A percentile compares a stretch with the other conserved stretches of the same genome.
Evolutionary conservation across 805 yeast species (phyloP).

Genomic region (Metschnikowia amazonensis): DNA sequence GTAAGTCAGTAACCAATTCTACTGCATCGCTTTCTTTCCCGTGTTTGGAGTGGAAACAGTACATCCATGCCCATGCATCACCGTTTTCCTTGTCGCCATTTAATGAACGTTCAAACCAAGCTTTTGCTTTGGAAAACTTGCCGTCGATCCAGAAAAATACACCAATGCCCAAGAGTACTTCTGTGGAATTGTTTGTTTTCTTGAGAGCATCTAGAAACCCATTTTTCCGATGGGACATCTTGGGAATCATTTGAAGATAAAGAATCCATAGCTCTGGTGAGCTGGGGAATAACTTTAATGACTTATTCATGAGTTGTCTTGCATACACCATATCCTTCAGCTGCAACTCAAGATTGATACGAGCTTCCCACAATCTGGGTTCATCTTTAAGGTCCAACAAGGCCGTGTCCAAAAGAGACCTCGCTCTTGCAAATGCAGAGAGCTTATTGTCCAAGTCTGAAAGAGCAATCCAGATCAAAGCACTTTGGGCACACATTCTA

Average conservation of each 20-base stretch:
- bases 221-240: slow-evolving; percentile 51
- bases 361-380: slow-evolving; percentile 56
- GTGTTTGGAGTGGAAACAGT: slow-evolving; percentile 19
- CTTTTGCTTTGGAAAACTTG: slow-evolving; percentile 56
- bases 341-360: slow-evolving; percentile 54
- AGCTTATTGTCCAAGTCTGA: slow-evolving; percentile 42
- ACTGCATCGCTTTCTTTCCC: slow-evolving; percentile 8
- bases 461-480: slow-evolving; percentile 52
- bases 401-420: slow-evolving; percentile 71
- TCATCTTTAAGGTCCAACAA: slow-evolving; percentile 46
- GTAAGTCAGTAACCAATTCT: background rate
- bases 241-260: slow-evolving; percentile 44
- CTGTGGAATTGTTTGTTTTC: slow-evolving; percentile 56
- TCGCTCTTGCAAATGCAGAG: slow-evolving; percentile 50
- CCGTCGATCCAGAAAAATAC: slow-evolving; percentile 62
- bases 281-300: slow-evolving; percentile 53
- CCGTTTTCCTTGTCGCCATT: slow-evolving; percentile 57
- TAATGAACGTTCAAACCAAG: slow-evolving; percentile 73
- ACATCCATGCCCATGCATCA: slow-evolving; percentile 72
- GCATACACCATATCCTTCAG: slow-evolving; percentile 51
- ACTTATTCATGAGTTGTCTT: slow-evolving; percentile 51
- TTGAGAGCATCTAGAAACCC: slow-evolving; percentile 68
- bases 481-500: slow-evolving; percentile 40
- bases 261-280: slow-evolving; percentile 67
- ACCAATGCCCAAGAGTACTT: slow-evolving; percentile 63